Evolutionary conservation across 768 basidiomycete genomes (phyloP), one percentile per base, ranked within the genome.

Genomic region (Chalciporus chontae): DNA sequence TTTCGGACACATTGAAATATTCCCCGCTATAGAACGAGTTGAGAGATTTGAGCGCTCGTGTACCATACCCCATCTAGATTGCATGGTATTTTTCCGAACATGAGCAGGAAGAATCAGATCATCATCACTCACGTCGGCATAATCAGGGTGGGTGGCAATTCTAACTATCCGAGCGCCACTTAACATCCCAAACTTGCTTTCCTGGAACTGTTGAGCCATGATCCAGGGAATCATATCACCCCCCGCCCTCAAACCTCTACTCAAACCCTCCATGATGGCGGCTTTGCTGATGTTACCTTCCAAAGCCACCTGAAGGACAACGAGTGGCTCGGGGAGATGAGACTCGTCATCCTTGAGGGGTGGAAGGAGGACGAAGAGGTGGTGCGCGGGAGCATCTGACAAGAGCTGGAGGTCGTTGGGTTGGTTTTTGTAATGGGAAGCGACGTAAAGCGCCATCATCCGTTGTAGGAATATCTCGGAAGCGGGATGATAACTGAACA

Each of bases 161-260:
- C 96, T 76, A 14, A 99, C 94, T 19, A 99, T 73, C 41, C 96
- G 74, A 6, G 89, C 95, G 0, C 96, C 96, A 36, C 90, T 93
- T 55, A 99, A 71, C 69, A 80, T 75, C 6, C 91, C 95, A 69
- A 99, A 99, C 65, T 89, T 87, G 57, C 80, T 86, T 68, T 99
- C 96, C 73, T 96, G 93, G 76, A 90, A 99, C 74, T 97, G 84
- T 66, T 94, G 92, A 39, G 90, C 84, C 40, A 99, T 74, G 21
- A 96, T 74, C 95, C 96, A 99, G 0, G 96, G 96, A 51, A 99
- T 96, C 83, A 99, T 84, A 71, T 99, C 96, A 1, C 96, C 96
- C 0, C 91, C 87, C 2, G 89, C 87, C 48, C 91, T 78, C 62
- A 86, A 73, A 11, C 95, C 95, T 38, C 93, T 77, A 27, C 84